phyloP scores from a whole-genome alignment of 2,329 filamentous ascomycete genomes.

The Diaporthe humulicola region DNA sequence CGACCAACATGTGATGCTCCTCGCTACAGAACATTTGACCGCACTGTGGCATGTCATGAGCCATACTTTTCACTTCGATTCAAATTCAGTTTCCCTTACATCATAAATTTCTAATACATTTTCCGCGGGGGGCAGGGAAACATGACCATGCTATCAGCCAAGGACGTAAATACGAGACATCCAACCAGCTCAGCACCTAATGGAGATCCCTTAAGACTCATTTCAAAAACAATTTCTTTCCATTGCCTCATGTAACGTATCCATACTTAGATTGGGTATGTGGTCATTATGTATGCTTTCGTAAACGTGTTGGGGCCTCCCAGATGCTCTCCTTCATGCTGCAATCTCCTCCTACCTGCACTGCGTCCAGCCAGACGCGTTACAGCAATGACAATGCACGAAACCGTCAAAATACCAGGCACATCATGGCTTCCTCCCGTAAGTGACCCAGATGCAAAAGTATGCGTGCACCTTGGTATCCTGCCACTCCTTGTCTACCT shows the following conservation, averaged over 20 bases:
- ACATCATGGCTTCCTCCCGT: conserved; percentile 45
- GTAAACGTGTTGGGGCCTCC: not conserved
- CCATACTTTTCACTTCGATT: not conserved
- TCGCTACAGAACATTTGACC: not conserved
- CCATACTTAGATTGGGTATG: not conserved
- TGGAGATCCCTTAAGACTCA: fast-evolving
- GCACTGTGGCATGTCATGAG: not conserved
- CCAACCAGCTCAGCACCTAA: not conserved
- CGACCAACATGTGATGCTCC: not conserved
- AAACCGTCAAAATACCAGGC: not conserved
- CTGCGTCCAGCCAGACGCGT: not conserved
- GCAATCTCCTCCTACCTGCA: not conserved
- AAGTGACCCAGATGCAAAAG: conserved; percentile 47
- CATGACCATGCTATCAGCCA: not conserved
- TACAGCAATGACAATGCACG: not conserved
- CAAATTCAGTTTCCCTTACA: not conserved
- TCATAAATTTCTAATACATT: not conserved
- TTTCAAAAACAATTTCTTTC: not conserved
- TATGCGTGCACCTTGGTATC: conserved; percentile 47
- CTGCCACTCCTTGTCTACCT: conserved; percentile 46
- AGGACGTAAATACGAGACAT: not conserved
- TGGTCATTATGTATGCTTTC: conserved; percentile 26
- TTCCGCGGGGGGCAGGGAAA: not conserved
- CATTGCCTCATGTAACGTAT: not conserved
- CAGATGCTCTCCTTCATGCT: not conserved